Evolutionary conservation across 1,284 basidiomycete genomes (phyloP).

Genomic region (Lentinula novae-zelandiae): DNA sequence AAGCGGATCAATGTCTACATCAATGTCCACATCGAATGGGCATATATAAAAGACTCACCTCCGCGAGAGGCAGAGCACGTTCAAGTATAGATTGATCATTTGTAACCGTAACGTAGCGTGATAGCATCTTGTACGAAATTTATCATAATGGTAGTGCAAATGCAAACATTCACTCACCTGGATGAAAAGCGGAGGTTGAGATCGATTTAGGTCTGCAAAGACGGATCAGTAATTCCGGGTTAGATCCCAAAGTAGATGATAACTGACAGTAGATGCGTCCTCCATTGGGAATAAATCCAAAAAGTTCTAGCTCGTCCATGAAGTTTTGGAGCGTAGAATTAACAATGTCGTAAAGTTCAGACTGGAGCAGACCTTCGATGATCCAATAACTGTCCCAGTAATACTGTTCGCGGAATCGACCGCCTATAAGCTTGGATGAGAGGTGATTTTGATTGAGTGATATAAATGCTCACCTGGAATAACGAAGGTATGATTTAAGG

Average conservation of each 20-base stretch:
- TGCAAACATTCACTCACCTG: slow-evolving; percentile 44
- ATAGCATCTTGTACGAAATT: slow-evolving; percentile 31
- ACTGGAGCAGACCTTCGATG: slow-evolving; percentile 77
- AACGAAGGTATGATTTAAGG: slow-evolving; percentile 87
- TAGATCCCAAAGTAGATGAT: background rate
- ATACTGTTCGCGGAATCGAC: slow-evolving; percentile 44
- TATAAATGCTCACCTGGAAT: slow-evolving; percentile 64
- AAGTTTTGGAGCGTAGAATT: slow-evolving; percentile 85
- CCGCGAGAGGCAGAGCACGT: slow-evolving; percentile 46
- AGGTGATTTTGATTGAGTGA: background rate
- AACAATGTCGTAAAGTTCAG: slow-evolving; percentile 69
- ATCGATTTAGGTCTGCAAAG: slow-evolving; percentile 74
- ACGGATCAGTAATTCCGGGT: background rate
- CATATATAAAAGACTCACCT: slow-evolving; percentile 27
- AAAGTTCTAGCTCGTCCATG: slow-evolving; percentile 81
- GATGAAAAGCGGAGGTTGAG: slow-evolving; percentile 86
- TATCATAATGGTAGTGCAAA: slow-evolving; percentile 3
- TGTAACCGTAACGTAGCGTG: slow-evolving; percentile 35
- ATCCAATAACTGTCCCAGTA: slow-evolving; percentile 92
- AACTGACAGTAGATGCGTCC: slow-evolving; percentile 74
- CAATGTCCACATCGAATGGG: background rate
- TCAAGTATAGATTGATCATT: slow-evolving; percentile 37
- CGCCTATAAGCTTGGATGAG: slow-evolving; percentile 27
- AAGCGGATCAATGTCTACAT: background rate
- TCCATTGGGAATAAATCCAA: slow-evolving; percentile 92